Conservation (phyloP, 1,284 basidiomycete genomes). For the Ceratobasidium sp. region DNA sequence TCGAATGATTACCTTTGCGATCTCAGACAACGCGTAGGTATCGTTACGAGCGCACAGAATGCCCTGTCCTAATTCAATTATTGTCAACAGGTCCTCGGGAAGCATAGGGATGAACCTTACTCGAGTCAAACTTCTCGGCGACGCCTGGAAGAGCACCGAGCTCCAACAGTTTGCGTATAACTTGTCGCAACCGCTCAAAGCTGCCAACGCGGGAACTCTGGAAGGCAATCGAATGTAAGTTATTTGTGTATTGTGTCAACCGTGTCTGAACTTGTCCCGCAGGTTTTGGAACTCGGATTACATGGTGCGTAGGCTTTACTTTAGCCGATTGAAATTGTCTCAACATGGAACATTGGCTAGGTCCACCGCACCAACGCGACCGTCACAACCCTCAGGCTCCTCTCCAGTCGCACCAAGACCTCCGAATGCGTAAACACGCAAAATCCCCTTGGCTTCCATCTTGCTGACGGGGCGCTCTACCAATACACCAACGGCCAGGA, state of each 20-base stretch:
- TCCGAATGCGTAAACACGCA: conserved; percentile 74
- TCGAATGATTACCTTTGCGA: conserved; percentile 46
- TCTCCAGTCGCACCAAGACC: conserved; percentile 71
- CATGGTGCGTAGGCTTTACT: conserved; percentile 63
- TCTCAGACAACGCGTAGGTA: conserved; percentile 47
- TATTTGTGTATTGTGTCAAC: neutral
- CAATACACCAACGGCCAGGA: conserved; percentile 74
- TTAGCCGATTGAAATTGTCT: no score
- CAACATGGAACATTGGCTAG: conserved; percentile 53
- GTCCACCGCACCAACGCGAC: conserved; percentile 72
- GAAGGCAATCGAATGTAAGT: conserved; percentile 67
- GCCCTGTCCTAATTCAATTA: neutral
- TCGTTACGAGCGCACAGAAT: neutral
- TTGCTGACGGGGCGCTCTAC: conserved; percentile 73
- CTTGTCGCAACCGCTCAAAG: conserved; percentile 53
- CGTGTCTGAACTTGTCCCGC: neutral
- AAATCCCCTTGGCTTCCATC: conserved; percentile 76
- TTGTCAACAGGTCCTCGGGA: conserved; percentile 36
- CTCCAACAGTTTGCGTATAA: conserved; percentile 32
- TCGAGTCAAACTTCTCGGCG: conserved; percentile 42
- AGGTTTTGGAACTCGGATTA: conserved; percentile 76
- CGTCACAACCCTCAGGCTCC: conserved; percentile 74
- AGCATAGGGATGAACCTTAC: conserved; percentile 46
- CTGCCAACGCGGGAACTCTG: conserved; percentile 70
- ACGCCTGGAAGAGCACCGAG: conserved; percentile 36